Base-by-base conservation (phyloP, 1,139 yeast genomes). In the Blastobotrys niveus region DNA sequence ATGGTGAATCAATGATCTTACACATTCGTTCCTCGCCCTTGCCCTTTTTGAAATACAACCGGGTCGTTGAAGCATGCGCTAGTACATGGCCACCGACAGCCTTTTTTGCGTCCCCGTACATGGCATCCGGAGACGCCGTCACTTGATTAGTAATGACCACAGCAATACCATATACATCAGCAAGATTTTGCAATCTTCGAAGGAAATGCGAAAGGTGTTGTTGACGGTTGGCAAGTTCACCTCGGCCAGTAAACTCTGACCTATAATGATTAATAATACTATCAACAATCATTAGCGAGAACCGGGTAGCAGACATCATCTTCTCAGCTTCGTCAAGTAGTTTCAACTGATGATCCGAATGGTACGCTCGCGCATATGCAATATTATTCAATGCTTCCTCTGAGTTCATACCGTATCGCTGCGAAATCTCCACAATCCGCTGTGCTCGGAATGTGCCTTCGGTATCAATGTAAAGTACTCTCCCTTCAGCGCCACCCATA, bases 401-500 rank as follows among this genome's bases (percentile, higher is more conserved):
- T n/a, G 95, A 94, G 55, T 87, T 87, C 51, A 91, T 73, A 0
- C 96, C 97, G 61, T 83, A 93, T 52, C 98, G 73, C 60, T 82
- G 83, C 8, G 96, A 96, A 55, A 93, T 88, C 0, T 95, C 82
- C 9, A 86, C 83, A 56, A 91, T 72, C 58, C 98, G 75, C 40
- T 82, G 83, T 1, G 98, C 96, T 61, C 98, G 75, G 65, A 93
- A 91, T 1, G 98, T 93, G 14, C 96, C 96, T 61, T 91, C 99
- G 0, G 98, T 91, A 60, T 91, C 99, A 52, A 91, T 89, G 61
- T 86, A 93, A 48, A 93, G 72, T 65, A 97, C 91, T 64, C 93
- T 88, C 32, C 99, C 98, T 68, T 91, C 99, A 42, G 97, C 99
- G 47, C 99, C 99, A 36, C 97, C 97, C 86, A 86, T 84, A 61